These are phyloP conservation scores for Kurtzmaniella cleridarum DNA, from an alignment of 805 yeast genomes.

Conservation along the genomic window DNA sequence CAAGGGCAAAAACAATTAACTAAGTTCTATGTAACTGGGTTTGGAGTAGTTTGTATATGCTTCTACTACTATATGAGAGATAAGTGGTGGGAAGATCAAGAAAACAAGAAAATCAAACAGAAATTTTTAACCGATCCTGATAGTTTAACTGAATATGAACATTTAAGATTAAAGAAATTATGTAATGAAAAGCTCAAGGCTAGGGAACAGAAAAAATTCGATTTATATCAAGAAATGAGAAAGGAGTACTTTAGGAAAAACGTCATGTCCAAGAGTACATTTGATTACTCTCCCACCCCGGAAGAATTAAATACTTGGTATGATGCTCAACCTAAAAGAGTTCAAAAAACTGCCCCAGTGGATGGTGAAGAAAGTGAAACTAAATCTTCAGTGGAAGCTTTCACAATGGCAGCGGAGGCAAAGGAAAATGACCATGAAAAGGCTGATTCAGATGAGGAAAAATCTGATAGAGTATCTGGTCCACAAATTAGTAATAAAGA, in stretches of 20 bases:
- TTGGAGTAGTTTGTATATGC: slow-evolving; percentile 49
- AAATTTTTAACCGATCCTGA: slow-evolving; percentile 34
- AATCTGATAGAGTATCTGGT: slow-evolving; percentile 11
- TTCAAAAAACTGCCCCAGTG: slow-evolving; percentile 19
- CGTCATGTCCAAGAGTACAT: slow-evolving; percentile 26
- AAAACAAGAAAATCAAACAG: slow-evolving; percentile 38
- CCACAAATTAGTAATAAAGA: slow-evolving; percentile 26
- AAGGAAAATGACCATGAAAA: slow-evolving; percentile 10
- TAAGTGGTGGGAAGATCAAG: slow-evolving; percentile 59
- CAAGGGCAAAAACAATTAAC: slow-evolving; percentile 61
- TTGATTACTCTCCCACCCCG: slow-evolving; percentile 31
- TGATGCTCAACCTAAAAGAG: slow-evolving; percentile 24
- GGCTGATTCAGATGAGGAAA: slow-evolving; percentile 3
- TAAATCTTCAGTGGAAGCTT: background rate
- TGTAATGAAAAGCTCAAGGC: slow-evolving; percentile 55
- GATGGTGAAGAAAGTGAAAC: slow-evolving; percentile 14
- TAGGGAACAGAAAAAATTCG: slow-evolving; percentile 55
- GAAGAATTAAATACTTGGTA: slow-evolving; percentile 40
- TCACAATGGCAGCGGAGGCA: background rate
- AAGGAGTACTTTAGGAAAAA: slow-evolving; percentile 36
- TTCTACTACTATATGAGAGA: slow-evolving; percentile 66
- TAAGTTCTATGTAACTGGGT: slow-evolving; percentile 56
- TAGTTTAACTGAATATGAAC: slow-evolving; percentile 56
- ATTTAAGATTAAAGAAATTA: slow-evolving; percentile 54
- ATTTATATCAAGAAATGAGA: slow-evolving; percentile 53